These are phyloP conservation scores for Backusella morwellensis DNA, from an alignment of 192 early-diverging fungal genomes.

Conservation along the genomic window DNA sequence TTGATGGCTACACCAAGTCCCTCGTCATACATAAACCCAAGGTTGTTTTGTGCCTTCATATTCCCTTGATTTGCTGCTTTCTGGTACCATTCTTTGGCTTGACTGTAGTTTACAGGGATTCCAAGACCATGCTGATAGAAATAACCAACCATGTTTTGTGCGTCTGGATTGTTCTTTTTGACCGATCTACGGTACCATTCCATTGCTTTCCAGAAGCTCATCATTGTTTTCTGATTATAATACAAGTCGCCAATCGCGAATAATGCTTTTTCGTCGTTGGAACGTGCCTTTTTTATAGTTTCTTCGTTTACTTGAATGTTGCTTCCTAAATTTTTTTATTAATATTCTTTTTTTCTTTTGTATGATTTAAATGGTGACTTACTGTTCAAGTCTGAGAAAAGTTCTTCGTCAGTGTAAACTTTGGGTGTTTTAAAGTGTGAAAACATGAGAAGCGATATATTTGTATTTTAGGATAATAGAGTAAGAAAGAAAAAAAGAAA, in stretches of 20 bases:
- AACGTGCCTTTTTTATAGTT: neutral
- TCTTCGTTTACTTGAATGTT: neutral
- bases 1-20: conserved; percentile 62
- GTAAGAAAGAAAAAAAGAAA: neutral
- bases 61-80: conserved; percentile 62
- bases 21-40: conserved; percentile 79
- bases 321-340: neutral
- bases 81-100: conserved; percentile 61
- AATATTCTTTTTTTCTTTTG: too few relatives aligned
- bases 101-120: conserved; percentile 40
- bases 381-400: neutral
- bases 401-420: neutral
- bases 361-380: neutral
- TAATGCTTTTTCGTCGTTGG: neutral
- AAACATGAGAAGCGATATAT: neutral
- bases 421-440: neutral
- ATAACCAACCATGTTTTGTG: conserved; percentile 43
- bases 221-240: neutral
- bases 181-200: conserved; percentile 52
- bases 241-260: neutral
- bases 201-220: conserved; percentile 56
- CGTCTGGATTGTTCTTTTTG: conserved; percentile 46
- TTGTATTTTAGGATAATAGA: neutral
- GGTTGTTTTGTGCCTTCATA: conserved; percentile 71
- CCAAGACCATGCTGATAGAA: conserved; percentile 60